Evolutionary conservation across 805 yeast genomes (phyloP).

Genomic region (Isabelozyma gotoi): DNA sequence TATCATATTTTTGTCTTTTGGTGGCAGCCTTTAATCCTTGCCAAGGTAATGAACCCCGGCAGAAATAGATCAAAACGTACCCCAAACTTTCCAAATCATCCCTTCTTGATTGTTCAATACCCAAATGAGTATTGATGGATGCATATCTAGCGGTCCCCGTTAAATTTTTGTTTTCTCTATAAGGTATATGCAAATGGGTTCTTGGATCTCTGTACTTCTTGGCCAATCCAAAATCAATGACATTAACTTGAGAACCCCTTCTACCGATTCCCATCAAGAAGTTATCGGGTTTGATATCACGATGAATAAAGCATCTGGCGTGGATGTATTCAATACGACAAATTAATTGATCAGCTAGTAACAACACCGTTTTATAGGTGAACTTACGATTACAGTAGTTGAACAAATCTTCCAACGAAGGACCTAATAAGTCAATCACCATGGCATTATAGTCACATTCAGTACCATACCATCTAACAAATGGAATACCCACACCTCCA

Average conservation of each 20-base stretch:
- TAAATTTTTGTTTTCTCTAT: slow-evolving; percentile 91
- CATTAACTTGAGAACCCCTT: slow-evolving; percentile 92
- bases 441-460: slow-evolving; percentile 96
- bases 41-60: slow-evolving; percentile 97
- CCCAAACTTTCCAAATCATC: slow-evolving; percentile 96
- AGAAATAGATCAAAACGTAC: slow-evolving; percentile 89
- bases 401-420: slow-evolving; percentile 91
- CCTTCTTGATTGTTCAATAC: slow-evolving; percentile 94
- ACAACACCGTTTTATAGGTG: slow-evolving; percentile 87
- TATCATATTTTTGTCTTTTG: slow-evolving; percentile 93
- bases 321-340: slow-evolving; percentile 95
- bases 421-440: slow-evolving; percentile 95
- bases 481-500: slow-evolving; percentile 97
- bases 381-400: slow-evolving; percentile 94
- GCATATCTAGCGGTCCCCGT: slow-evolving; percentile 99
- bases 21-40: slow-evolving; percentile 97
- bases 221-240: slow-evolving; percentile 91
- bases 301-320: slow-evolving; percentile 86
- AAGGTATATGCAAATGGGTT: slow-evolving; percentile 92
- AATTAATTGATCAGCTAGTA: slow-evolving; percentile 90
- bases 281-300: slow-evolving; percentile 84
- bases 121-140: slow-evolving; percentile 90
- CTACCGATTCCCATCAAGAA: slow-evolving; percentile 87
- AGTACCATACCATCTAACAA: slow-evolving; percentile 88
- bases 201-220: slow-evolving; percentile 93